These are phyloP conservation scores for Puccinia sorghi DNA, from an alignment of 1,284 basidiomycete species.

Conservation along the genomic window DNA sequence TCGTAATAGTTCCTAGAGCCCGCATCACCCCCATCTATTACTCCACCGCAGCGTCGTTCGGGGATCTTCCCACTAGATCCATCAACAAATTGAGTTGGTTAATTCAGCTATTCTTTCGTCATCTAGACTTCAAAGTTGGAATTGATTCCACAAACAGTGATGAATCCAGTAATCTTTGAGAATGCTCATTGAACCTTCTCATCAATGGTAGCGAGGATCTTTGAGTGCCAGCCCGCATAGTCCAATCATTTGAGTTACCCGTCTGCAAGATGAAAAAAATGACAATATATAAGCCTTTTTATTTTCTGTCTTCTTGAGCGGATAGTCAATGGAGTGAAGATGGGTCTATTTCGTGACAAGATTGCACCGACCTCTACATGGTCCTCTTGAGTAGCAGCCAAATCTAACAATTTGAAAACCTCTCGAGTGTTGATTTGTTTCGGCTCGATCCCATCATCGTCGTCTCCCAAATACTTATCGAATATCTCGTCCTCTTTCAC, in stretches of 20 bases:
- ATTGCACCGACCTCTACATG: slow-evolving; percentile 71
- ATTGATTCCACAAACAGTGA: slow-evolving; percentile 57
- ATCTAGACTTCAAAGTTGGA: not conserved
- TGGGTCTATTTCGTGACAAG: no score
- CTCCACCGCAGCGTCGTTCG: slow-evolving; percentile 13
- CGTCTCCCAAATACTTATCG: slow-evolving; percentile 89
- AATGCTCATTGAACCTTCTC: slow-evolving; percentile 96
- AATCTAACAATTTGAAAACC: slow-evolving; percentile 64
- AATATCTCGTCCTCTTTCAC: slow-evolving; percentile 90
- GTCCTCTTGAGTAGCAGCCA: slow-evolving; percentile 86
- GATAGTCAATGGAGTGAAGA: no score
- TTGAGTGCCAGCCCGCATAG: slow-evolving; percentile 93
- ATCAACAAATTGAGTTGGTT: not conserved
- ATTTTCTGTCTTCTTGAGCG: not conserved
- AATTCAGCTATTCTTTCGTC: not conserved
- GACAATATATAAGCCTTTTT: not conserved
- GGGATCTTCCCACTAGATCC: slow-evolving; percentile 37
- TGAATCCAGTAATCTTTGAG: slow-evolving; percentile 75
- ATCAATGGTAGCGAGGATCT: slow-evolving; percentile 85
- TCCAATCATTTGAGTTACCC: slow-evolving; percentile 82
- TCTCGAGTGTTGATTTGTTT: slow-evolving; percentile 14
- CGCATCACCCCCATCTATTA: slow-evolving; percentile 48
- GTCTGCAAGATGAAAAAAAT: slow-evolving; percentile 62
- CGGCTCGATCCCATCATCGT: slow-evolving; percentile 76
- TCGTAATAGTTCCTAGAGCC: slow-evolving; percentile 44